A percentile compares a stretch with the other conserved stretches of the same genome.
phyloP scores from a whole-genome alignment of 495 filamentous ascomycete genomes.

The Penicillium verhagenii region DNA sequence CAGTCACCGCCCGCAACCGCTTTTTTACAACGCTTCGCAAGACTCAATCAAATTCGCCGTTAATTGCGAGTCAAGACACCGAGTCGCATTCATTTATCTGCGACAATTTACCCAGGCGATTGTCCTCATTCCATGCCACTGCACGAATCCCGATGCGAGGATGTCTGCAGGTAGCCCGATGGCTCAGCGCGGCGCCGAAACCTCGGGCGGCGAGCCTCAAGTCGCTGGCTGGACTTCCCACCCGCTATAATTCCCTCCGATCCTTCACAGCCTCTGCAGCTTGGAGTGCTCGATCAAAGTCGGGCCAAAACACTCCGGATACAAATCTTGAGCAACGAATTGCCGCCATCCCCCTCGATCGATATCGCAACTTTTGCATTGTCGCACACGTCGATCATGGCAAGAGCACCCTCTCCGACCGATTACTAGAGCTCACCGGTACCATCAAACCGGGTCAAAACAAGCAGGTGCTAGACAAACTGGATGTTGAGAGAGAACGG shows the following conservation, averaged over 20 bases:
- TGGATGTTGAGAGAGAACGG: constrained; percentile 92
- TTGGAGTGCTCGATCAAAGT: constrained; percentile 36
- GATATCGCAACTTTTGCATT: constrained; percentile 95
- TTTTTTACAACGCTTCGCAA: constrained; percentile 31
- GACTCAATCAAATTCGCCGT: not conserved
- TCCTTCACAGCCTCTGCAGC: constrained; percentile 41
- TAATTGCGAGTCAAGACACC: not conserved
- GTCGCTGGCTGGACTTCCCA: constrained; percentile 25
- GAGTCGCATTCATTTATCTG: constrained; percentile 3
- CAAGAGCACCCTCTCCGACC: constrained; percentile 90
- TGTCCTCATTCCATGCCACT: constrained; percentile 35
- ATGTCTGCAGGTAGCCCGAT: constrained; percentile 55
- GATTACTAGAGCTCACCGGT: constrained; percentile 89
- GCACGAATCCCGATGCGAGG: constrained; percentile 52
- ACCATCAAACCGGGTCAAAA: constrained; percentile 85
- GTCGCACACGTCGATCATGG: constrained; percentile 99
- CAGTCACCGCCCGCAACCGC: constrained; percentile 28
- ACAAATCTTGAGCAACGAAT: constrained; percentile 77
- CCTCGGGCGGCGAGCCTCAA: constrained; percentile 40
- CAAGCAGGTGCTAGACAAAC: constrained; percentile 94
- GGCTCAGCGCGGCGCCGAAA: constrained; percentile 45
- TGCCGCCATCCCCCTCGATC: constrained; percentile 80
- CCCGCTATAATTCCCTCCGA: constrained; percentile 24
- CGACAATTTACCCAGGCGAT: constrained; percentile 1
- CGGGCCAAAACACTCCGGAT: constrained; percentile 19